Conservation (phyloP, 805 yeast species). For the Starmera caribaea region DNA sequence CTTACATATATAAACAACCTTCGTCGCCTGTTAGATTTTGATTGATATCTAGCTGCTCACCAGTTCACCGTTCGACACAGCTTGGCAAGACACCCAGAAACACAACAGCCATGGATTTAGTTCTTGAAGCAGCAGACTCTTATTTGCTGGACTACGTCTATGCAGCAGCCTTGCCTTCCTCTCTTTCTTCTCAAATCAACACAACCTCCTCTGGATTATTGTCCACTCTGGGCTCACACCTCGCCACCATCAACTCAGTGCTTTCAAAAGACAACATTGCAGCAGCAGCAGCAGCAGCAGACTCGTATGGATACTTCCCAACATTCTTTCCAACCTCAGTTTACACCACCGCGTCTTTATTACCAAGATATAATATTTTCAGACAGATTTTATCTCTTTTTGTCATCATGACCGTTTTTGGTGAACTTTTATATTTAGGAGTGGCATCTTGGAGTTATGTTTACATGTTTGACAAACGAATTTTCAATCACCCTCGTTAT, state of each 20-base stretch:
- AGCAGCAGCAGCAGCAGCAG: slow-evolving; percentile 18
- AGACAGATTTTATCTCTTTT: slow-evolving; percentile 67
- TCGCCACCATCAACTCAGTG: too few species aligned
- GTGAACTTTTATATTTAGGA: slow-evolving; percentile 70
- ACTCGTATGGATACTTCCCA: slow-evolving; percentile 55
- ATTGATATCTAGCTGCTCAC: too few species aligned
- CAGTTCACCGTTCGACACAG: too few species aligned
- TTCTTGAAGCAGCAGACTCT: slow-evolving; percentile 71
- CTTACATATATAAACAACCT: too few species aligned
- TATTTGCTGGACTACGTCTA: slow-evolving; percentile 66
- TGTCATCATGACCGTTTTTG: slow-evolving; percentile 67
- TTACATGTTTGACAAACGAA: slow-evolving; percentile 76
- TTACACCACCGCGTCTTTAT: slow-evolving; percentile 53
- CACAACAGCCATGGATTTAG: slow-evolving; percentile 65
- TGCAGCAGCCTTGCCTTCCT: slow-evolving; percentile 56
- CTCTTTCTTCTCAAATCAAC: slow-evolving; percentile 28
- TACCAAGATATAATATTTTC: slow-evolving; percentile 61
- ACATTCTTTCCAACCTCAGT: slow-evolving; percentile 45
- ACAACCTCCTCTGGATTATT: too few species aligned
- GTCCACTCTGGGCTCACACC: too few species aligned
- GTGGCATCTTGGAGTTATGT: slow-evolving; percentile 72
- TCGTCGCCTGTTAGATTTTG: too few species aligned
- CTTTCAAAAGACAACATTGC: neutral
- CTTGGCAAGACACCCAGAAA: too few species aligned
- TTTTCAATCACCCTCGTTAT: slow-evolving; percentile 93